Evolutionary conservation across 2,329 filamentous ascomycete genomes (phyloP), one percentile per base, ranked within the genome.

Genomic region (Kalmusia sp.): DNA sequence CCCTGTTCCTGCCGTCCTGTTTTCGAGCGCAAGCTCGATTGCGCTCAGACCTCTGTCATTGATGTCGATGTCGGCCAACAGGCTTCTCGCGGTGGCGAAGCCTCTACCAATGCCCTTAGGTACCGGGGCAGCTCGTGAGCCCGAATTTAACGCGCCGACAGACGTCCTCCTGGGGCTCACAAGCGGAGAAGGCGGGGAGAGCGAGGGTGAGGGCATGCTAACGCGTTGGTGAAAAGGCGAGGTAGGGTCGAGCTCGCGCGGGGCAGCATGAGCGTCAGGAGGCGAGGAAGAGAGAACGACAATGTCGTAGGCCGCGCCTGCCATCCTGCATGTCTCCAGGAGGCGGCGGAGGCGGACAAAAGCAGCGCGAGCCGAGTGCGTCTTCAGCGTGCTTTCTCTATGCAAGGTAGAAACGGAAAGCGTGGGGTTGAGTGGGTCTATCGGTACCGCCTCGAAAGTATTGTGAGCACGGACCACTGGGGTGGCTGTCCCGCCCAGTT

Each of bases 281-380:
- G 72, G 71, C n/a, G 69, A 70, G 12, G 70, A 73, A 19, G 65
- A 70, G 6, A 76, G 54, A 3, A 69, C 55, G 11, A 69, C 64
- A 12, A 69, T 60, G 21, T 68, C 57, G 52, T 61, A 67, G 39
- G 59, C 51, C 34, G 52, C 57, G 54, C 61, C 62, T 58, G 62
- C 62, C 66, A 69, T 67, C 25, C 54, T 59, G 57, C 51, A 57
- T 49, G 15, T 33, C 37, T 4, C 9, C 27, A 24, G 41, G 17
- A 34, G 17, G 11, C 19, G 21, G 35, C n/a, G 35, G 17, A n/a
- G 25, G 27, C 28, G 21, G 15, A 22, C 6, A 24, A 12, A 35
- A 17, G 35, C 37, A 17, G 46, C 37, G 25, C 35, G 46, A n/a
- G 27, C 9, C 6, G 46, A 24, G 22, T 17, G 14, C 44, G 44